Percentiles rank a stretch among this genome's conserved stretches.
Conservation (phyloP, 1,284 basidiomycete genomes). For the Malassezia yamatoensis region DNA sequence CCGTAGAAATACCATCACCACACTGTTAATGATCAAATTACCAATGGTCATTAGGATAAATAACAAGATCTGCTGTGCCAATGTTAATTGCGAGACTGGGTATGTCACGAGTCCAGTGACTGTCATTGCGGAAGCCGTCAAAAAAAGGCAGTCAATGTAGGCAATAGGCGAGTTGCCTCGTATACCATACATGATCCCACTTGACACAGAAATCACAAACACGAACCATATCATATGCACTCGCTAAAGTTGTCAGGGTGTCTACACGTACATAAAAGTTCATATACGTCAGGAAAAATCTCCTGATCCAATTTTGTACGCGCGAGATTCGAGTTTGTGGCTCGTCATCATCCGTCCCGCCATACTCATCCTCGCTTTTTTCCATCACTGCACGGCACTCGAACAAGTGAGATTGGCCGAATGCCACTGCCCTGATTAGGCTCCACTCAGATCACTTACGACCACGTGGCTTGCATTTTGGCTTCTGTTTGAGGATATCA, state of each 20-base stretch:
- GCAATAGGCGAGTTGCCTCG: slow-evolving; percentile 39
- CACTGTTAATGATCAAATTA: slow-evolving; percentile 42
- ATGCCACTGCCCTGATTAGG: too few species aligned
- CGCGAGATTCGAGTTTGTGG: background rate
- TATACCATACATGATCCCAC: slow-evolving; percentile 56
- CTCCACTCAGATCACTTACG: too few species aligned
- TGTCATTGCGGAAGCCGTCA: slow-evolving; percentile 65
- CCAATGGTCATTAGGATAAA: slow-evolving; percentile 46
- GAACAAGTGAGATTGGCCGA: too few species aligned
- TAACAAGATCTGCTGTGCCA: slow-evolving; percentile 65
- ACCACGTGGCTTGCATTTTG: too few species aligned
- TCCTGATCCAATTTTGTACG: background rate
- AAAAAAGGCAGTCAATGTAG: slow-evolving; percentile 68
- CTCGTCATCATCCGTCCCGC: background rate
- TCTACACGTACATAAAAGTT: slow-evolving; percentile 22
- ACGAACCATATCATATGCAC: slow-evolving; percentile 58
- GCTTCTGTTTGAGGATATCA: too few species aligned
- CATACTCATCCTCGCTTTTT: too few species aligned
- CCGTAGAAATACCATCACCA: slow-evolving; percentile 44
- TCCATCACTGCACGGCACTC: too few species aligned
- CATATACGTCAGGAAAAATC: slow-evolving; percentile 15
- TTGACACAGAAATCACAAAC: slow-evolving; percentile 63
- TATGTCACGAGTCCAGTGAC: slow-evolving; percentile 67
- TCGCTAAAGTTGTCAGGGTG: slow-evolving; percentile 19
- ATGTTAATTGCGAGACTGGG: slow-evolving; percentile 63